Evolutionary conservation across 305 asterid genomes (phyloP).

Genomic region (Ajuga reptans): DNA sequence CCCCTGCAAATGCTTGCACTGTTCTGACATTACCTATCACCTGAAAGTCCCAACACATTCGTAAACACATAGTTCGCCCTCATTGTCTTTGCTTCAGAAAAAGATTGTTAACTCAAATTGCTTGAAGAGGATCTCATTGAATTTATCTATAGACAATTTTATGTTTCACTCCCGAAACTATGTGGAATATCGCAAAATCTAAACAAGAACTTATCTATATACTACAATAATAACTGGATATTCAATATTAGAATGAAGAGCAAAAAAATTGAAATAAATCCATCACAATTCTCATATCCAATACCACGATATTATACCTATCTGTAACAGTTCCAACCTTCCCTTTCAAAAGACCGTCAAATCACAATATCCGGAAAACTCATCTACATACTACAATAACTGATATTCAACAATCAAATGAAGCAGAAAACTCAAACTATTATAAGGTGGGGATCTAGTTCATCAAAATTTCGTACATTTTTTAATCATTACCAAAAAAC

Average conservation of each 20-base stretch:
- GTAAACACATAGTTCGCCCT: too few relatives aligned
- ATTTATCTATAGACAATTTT: neutral
- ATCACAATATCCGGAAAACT: neutral
- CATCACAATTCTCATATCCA: neutral
- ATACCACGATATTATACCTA: neutral
- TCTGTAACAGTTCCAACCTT: neutral
- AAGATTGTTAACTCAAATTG: neutral
- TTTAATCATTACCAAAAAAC: neutral
- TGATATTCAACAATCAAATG: neutral
- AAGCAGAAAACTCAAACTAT: neutral
- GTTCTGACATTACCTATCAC: constrained; percentile 87
- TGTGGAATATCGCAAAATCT: neutral
- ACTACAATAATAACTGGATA: neutral
- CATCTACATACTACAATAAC: too few relatives aligned
- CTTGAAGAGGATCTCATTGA: neutral
- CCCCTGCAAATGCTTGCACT: constrained; percentile 95
- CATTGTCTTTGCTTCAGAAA: neutral
- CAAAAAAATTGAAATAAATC: neutral
- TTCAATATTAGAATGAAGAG: neutral
- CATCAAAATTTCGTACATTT: neutral
- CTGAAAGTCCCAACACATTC: constrained; percentile 27
- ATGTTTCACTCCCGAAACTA: neutral
- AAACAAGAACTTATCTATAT: neutral
- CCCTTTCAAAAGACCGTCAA: neutral
- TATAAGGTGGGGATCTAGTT: too few relatives aligned